Evolutionary conservation across 2,329 filamentous ascomycete genomes (phyloP), one percentile per base, ranked within the genome.

Genomic region (Juglanconis oblonga): DNA sequence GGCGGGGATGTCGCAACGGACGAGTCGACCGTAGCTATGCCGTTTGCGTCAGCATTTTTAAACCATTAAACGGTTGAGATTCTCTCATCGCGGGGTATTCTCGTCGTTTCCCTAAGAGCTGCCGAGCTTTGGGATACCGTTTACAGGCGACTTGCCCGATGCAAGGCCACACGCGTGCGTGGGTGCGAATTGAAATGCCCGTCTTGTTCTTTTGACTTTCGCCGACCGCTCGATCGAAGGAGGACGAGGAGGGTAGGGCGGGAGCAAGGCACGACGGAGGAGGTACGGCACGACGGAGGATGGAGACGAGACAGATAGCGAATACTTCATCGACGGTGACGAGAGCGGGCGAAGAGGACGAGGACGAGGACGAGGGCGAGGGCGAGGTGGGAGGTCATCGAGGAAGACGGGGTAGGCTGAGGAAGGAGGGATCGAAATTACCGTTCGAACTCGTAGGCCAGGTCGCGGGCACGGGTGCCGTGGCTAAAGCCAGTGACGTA

Each of bases 361-460:
- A 59, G 60, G 66, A 59, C 61, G 64, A 63, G 52, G 61, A 60
- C 64, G 62, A 57, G 51, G 56, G 52, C 53, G 55, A 57, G 49
- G 52, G 59, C 59, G 65, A 59, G 58, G 57, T 56, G 54, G 60
- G 50, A 66, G 65, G 61, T 38, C 42, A 52, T 57, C 55, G 56
- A 59, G 40, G 56, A 52, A 60, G 57, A 52, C 62, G 56, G 62
- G 58, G 62, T 64, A 42, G 62, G 66, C 58, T 68, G 68, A 68
- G 68, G 69, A 66, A 65, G 65, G 64, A 68, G 63, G 70, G 67
- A 71, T 80, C 79, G 81, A 84, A 96, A 93, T 87, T 97, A 97
- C 92, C 94, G 92, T 93, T 98, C 94, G 90, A 98, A 98, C 85
- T 98, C 94, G 90, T 96, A 97, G 83, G 94, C 92, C 77, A 98